A percentile compares a stretch with the other conserved stretches of the same genome.
Evolutionary conservation across 2,329 filamentous ascomycete genomes (phyloP).

Genomic region (Colletotrichum incanum): DNA sequence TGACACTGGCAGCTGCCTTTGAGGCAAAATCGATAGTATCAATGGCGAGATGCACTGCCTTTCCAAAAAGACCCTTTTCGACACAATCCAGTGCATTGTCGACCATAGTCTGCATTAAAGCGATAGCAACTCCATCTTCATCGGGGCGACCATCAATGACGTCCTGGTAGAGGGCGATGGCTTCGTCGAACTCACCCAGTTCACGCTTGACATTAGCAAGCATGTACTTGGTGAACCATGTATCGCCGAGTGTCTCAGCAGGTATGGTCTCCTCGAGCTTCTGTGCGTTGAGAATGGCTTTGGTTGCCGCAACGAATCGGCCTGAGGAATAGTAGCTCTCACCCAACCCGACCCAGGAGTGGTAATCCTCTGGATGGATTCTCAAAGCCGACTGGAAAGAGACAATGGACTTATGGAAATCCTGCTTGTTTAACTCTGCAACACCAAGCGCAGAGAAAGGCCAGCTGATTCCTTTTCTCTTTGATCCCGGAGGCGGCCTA

Average conservation of each 20-base stretch:
- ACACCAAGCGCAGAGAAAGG: slow-evolving; percentile 94
- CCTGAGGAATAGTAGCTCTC: slow-evolving; percentile 97
- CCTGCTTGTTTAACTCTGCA: slow-evolving; percentile 94
- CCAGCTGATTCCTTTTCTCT: slow-evolving; percentile 95
- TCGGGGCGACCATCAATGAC: slow-evolving; percentile 78
- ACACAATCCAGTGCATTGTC: slow-evolving; percentile 85
- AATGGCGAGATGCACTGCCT: slow-evolving; percentile 79
- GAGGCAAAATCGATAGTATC: slow-evolving; percentile 79
- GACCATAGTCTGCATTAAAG: slow-evolving; percentile 88
- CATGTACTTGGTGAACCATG: slow-evolving; percentile 98
- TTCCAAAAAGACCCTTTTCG: slow-evolving; percentile 89
- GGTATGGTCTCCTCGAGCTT: slow-evolving; percentile 75
- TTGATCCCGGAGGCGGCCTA: slow-evolving; percentile 90
- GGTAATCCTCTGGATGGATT: slow-evolving; percentile 88
- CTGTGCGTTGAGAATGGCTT: slow-evolving; percentile 90
- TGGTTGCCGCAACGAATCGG: slow-evolving; percentile 92
- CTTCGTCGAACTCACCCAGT: slow-evolving; percentile 89
- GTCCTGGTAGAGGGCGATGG: slow-evolving; percentile 81
- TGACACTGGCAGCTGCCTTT: slow-evolving; percentile 71
- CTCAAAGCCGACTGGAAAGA: slow-evolving; percentile 93
- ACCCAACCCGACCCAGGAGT: slow-evolving; percentile 96
- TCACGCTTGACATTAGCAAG: slow-evolving; percentile 95
- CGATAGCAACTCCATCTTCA: slow-evolving; percentile 91
- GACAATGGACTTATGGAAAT: slow-evolving; percentile 89
- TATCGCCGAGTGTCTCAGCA: slow-evolving; percentile 67